Conservation (phyloP, 106 monocot genomes). For the Narthecium ossifragum region DNA sequence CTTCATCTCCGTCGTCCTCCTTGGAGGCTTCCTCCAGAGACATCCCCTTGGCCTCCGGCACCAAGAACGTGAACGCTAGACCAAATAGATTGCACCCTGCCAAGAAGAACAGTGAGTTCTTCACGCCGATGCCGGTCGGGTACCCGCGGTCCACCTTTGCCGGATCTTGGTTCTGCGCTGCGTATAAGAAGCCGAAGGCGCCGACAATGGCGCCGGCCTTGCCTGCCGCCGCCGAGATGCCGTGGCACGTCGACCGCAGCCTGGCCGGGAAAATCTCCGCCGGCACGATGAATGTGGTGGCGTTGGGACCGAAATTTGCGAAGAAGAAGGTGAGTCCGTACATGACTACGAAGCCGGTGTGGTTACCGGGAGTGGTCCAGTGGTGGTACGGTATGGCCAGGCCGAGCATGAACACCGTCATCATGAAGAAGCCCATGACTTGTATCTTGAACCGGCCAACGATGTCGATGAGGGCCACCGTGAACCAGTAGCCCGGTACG, state of each 20-base stretch:
- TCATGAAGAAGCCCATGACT: neutral
- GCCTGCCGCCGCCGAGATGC: constrained; percentile 26
- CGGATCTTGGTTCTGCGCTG: constrained; percentile 9
- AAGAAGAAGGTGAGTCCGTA: constrained; percentile 32
- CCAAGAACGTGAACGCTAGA: too few relatives aligned
- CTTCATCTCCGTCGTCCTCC: too few relatives aligned
- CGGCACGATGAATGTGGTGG: constrained; percentile 36
- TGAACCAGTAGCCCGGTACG: constrained; percentile 23
- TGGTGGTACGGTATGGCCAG: constrained; percentile 16
- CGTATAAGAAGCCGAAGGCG: too few relatives aligned
- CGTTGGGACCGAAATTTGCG: constrained; percentile 31
- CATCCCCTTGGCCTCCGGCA: too few relatives aligned
- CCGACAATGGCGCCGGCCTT: constrained; percentile 28
- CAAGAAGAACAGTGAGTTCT: neutral
- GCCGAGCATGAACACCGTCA: constrained; percentile 32
- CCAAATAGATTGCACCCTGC: too few relatives aligned
- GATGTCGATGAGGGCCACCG: too few relatives aligned
- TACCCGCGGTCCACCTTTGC: neutral
- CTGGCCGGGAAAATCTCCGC: constrained; percentile 29
- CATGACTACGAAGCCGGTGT: constrained; percentile 8
- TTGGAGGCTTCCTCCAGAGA: too few relatives aligned
- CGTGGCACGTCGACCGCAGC: constrained; percentile 35
- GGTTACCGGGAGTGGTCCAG: constrained; percentile 5
- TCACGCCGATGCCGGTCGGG: too few relatives aligned
- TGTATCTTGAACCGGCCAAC: neutral